phyloP scores from a whole-genome alignment of 2,329 filamentous ascomycete species.

The Clathrospora elynae region DNA sequence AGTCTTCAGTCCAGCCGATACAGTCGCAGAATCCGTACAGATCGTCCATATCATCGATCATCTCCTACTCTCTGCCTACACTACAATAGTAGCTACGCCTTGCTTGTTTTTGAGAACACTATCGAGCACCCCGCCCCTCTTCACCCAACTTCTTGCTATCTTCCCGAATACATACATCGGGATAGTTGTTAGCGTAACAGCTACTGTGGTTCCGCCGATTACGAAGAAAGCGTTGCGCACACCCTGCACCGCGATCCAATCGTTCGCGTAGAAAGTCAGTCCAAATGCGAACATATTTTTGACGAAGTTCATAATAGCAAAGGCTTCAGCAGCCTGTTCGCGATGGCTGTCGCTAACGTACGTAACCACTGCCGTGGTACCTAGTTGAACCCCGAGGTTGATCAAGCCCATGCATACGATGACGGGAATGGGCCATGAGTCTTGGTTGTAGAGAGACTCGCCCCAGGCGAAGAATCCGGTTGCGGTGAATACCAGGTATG shows the following conservation, averaged over 20 bases:
- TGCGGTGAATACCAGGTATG: slow-evolving; percentile 28
- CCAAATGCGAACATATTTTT: slow-evolving; percentile 37
- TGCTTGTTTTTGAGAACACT: slow-evolving; percentile 18
- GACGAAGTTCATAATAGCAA: slow-evolving; percentile 36
- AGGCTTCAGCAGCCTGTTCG: slow-evolving; percentile 32
- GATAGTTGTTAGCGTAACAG: slow-evolving; percentile 29
- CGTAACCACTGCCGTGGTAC: slow-evolving; percentile 28
- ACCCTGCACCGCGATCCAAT: slow-evolving; percentile 30
- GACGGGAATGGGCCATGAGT: slow-evolving; percentile 33
- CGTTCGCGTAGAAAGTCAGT: slow-evolving; percentile 29
- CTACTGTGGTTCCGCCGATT: slow-evolving; percentile 28
- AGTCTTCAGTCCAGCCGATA: too few relatives aligned
- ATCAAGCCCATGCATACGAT: slow-evolving; percentile 35
- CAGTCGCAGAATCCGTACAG: too few relatives aligned
- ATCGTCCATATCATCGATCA: too few relatives aligned
- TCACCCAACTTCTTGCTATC: slow-evolving; percentile 42
- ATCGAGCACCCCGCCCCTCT: slow-evolving; percentile 26
- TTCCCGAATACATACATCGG: slow-evolving; percentile 38
- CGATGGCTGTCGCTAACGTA: slow-evolving; percentile 34
- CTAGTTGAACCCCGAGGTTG: slow-evolving; percentile 32
- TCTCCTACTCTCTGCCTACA: too few relatives aligned
- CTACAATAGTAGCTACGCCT: slow-evolving; percentile 7
- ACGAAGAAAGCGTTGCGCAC: slow-evolving; percentile 28
- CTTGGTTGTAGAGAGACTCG: slow-evolving; percentile 19
- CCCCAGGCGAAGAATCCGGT: slow-evolving; percentile 36